Evolutionary conservation across 2,329 filamentous ascomycete species (phyloP), one percentile per base, ranked within the genome.

Genomic region (Parastagonospora nodorum): DNA sequence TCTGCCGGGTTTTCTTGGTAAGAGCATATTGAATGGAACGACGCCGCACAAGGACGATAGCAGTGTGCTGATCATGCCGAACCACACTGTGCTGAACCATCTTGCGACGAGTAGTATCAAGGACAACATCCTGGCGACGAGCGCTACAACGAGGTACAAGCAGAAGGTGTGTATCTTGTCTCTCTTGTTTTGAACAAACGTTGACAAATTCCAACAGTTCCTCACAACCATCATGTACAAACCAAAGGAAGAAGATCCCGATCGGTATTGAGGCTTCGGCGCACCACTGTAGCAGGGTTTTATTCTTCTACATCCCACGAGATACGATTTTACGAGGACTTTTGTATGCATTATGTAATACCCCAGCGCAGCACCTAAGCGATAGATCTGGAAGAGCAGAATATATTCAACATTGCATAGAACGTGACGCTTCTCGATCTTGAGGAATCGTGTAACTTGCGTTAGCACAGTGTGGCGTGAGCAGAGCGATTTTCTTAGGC

Each of bases 171-270:
- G 80, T 24, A 15, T 12, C 14, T 27, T 39, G 7, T 51, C 8
- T 10, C 5, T 14, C 28, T 8, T 30, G 15, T 14, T 51, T n/a
- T 47, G 40, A 15, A 40, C 9, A 11, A 24, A 27, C 8, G 31
- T 50, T 12, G 31, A 5, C 15, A 14, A 2, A 14, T 47, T 64
- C 44, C 31, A 24, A 8, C 64, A 97, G 93, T 97, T 97, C 75
- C 89, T 97, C 31, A 97, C 93, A 4, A 97, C 92, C 2, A 96
- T 97, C 71, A 88, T 97, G 80, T 97, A 97, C 78, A 97, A 97
- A 79, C 92, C 91, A 14, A 91, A 92, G 15, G 80, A 73, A 55
- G 77, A 78, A 27, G 32, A 48, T 30, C 39, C 31, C 5, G 37
- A 48, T 31, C 45, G 39, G 9, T 43, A 43, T 16, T 48, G 28